A percentile compares a stretch with the other conserved stretches of the same genome.
Evolutionary conservation across 2,329 filamentous ascomycete species (phyloP).

Genomic region (Phialophora macrospora): DNA sequence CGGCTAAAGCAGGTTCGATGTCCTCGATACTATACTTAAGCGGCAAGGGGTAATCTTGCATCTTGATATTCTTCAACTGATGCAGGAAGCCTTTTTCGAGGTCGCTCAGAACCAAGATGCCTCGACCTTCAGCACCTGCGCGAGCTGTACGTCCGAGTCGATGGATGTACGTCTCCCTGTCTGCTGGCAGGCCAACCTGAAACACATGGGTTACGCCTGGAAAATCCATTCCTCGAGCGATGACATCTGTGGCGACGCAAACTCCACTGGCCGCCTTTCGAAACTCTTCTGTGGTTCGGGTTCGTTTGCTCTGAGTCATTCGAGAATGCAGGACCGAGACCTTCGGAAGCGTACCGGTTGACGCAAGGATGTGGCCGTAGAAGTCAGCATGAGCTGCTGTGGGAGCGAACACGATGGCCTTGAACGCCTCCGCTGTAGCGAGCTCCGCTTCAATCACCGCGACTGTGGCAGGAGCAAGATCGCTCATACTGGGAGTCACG

Average conservation of each 20-base stretch:
- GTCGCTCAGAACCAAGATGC: slow-evolving; percentile 59
- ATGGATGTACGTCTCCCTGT: slow-evolving; percentile 75
- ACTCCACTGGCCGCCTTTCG: slow-evolving; percentile 65
- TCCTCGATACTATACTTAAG: slow-evolving; percentile 24
- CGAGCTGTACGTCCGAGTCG: slow-evolving; percentile 76
- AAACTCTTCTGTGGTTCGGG: slow-evolving; percentile 73
- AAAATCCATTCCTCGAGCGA: slow-evolving; percentile 82
- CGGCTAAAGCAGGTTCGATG: slow-evolving; percentile 24
- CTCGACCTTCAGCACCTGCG: slow-evolving; percentile 59
- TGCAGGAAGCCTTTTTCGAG: slow-evolving; percentile 56
- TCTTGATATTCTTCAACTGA: slow-evolving; percentile 27
- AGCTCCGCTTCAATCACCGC: slow-evolving; percentile 12
- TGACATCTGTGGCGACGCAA: slow-evolving; percentile 78
- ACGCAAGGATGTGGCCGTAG: slow-evolving; percentile 61
- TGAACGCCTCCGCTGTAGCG: slow-evolving; percentile 65
- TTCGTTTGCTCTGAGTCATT: slow-evolving; percentile 72
- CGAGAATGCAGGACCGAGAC: slow-evolving; percentile 76
- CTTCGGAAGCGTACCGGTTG: slow-evolving; percentile 42
- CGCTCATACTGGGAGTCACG: slow-evolving; percentile 69
- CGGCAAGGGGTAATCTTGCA: slow-evolving; percentile 20
- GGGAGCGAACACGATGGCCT: slow-evolving; percentile 90
- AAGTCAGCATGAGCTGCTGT: slow-evolving; percentile 60
- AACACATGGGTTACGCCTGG: slow-evolving; percentile 80
- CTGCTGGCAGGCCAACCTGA: slow-evolving; percentile 68
- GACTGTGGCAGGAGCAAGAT: slow-evolving; percentile 57